A percentile compares a stretch with the other conserved stretches of the same genome.
Evolutionary conservation across 139 green algal genomes (phyloP).

Genomic region (Haematococcus lacustris): DNA sequence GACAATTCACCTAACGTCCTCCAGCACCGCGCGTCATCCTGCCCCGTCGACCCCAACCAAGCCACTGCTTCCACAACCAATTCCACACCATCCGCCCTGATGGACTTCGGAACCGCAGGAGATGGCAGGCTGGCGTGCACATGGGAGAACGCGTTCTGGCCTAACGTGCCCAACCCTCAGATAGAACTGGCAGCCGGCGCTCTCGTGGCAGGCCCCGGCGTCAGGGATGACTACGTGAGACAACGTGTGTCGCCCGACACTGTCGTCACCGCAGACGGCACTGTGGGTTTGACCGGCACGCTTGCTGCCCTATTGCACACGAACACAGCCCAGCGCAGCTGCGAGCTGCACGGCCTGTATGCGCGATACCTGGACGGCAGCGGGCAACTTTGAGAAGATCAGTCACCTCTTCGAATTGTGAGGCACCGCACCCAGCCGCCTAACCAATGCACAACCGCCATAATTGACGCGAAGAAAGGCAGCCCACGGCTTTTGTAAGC

Average conservation of each 20-base stretch:
- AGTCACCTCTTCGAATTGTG: too few species aligned
- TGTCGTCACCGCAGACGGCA: neutral
- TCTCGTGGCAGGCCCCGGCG: neutral
- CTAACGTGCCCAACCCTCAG: slow-evolving; percentile 9
- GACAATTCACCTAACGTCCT: slow-evolving; percentile 9
- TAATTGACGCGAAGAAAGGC: too few species aligned
- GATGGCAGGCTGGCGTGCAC: neutral
- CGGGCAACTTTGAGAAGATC: too few species aligned
- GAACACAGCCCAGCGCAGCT: slow-evolving; percentile 1
- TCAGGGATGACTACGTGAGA: neutral
- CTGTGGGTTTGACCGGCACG: neutral
- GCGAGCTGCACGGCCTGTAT: too few species aligned
- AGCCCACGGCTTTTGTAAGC: too few species aligned
- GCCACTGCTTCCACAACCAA: too few species aligned
- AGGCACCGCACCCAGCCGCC: too few species aligned
- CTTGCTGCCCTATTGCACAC: neutral
- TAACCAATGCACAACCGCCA: too few species aligned
- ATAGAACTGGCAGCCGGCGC: slow-evolving; percentile 8
- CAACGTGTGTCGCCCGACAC: neutral
- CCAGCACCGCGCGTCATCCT: slow-evolving; percentile 17
- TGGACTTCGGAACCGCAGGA: neutral
- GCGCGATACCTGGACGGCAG: too few species aligned
- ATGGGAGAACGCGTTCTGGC: slow-evolving; percentile 13
- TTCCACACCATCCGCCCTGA: neutral
- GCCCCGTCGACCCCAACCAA: neutral